Evolutionary conservation across 495 filamentous ascomycete species (phyloP), one percentile per base, ranked within the genome.

Genomic region (Daldinia concentrica): DNA sequence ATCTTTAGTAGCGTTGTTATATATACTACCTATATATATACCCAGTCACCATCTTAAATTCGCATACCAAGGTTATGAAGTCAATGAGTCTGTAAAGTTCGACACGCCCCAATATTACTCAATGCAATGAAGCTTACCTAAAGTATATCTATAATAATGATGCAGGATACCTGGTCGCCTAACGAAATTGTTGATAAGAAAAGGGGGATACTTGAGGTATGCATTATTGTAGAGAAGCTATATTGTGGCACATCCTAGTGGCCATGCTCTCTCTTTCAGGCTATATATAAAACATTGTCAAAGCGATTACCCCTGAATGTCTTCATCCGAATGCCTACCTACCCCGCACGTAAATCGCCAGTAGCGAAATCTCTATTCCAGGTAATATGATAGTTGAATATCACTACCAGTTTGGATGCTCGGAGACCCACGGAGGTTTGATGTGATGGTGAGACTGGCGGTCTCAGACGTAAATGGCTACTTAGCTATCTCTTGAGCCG

Each of bases 211-310:
- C 8, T 48, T 24, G 4, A 12, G 19, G 43, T 24, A 24, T 48
- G 17, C 0, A 4, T 24, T 48, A 24, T 22, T 3, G 27, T n/a
- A 17, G 26, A 19, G 37, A 9, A 27, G 36, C 9, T 39, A 26
- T 65, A 2, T 57, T 48, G 19, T 48, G 43, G 43, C 14, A 48
- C 19, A 48, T 48, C 17, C 8, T 9, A 19, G 43, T 24, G 19
- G 43, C 19, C 19, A 22, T 24, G 7, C 12, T 48, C 8, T 34
- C 22, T 41, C 59, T 60, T 72, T 72, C 60, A 72, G 69, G 64
- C 69, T 72, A 72, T 72, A 70, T 67, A 34, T 29, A 55, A 9
- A 58, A 29, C 17, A 24, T 71, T 45, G 29, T 66, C 52, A 34
- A 52, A 0, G 34, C 34, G 12, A 24, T 48, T 0, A 24, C 22